These are phyloP conservation scores for Chaetomium globosum DNA, from an alignment of 2,329 filamentous ascomycete species.

Conservation along the genomic window DNA sequence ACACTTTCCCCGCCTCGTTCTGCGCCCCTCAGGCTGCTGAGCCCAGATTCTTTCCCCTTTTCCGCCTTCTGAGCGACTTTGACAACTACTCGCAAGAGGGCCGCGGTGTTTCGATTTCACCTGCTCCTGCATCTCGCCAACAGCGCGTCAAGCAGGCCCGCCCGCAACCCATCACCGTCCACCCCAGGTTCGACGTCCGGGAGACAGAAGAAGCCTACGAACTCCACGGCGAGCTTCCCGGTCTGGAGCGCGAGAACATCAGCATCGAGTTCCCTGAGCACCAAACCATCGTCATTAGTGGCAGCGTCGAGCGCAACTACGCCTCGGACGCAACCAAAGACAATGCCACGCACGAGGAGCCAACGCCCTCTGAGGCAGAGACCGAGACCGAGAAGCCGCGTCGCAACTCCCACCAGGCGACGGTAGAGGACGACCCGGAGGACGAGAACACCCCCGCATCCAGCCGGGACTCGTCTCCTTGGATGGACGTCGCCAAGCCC, in stretches of 20 bases:
- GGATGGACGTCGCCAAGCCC: constrained; percentile 3
- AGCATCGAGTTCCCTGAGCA: constrained; percentile 77
- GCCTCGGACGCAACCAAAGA: constrained; percentile 40
- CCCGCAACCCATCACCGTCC: constrained; percentile 51
- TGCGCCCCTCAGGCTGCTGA: constrained; percentile 39
- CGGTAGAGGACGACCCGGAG: constrained; percentile 64
- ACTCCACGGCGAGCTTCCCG: constrained; percentile 78
- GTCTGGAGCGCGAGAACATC: constrained; percentile 72
- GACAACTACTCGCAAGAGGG: constrained; percentile 56
- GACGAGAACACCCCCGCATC: constrained; percentile 35
- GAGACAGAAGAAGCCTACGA: constrained; percentile 71
- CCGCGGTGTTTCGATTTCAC: constrained; percentile 25
- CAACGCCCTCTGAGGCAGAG: background rate
- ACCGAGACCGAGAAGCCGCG: constrained; percentile 11
- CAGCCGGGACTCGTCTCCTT: constrained; percentile 11
- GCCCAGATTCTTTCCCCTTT: constrained; percentile 60
- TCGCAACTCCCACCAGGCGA: constrained; percentile 54
- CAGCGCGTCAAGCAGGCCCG: constrained; percentile 32
- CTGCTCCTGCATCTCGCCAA: constrained; percentile 30
- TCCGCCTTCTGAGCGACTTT: constrained; percentile 66
- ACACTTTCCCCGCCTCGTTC: constrained; percentile 54
- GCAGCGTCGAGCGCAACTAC: constrained; percentile 67
- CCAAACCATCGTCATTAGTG: constrained; percentile 71
- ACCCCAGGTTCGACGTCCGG: constrained; percentile 76
- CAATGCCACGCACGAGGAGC: background rate